Evolutionary conservation across 805 yeast genomes (phyloP).

Genomic region (Kuraishia molischiana): DNA sequence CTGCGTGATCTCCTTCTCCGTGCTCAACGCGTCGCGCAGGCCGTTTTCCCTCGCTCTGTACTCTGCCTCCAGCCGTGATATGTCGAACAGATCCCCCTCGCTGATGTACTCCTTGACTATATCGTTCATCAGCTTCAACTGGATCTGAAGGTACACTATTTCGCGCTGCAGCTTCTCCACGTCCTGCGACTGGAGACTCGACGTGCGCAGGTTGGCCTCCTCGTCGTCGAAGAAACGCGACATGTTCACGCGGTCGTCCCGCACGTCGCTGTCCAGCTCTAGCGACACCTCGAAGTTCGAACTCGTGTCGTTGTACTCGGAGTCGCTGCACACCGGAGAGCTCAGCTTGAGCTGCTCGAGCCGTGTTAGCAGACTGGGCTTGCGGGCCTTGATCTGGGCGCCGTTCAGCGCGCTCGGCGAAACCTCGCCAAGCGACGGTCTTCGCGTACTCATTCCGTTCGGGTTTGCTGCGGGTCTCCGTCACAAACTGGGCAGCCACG

Average conservation of each 20-base stretch:
- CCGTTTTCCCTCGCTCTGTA: constrained; percentile 2
- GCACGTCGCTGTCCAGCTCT: background rate
- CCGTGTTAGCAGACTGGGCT: too few species aligned
- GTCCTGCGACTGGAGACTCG: constrained; percentile 7
- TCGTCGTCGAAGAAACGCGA: background rate
- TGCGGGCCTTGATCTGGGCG: too few species aligned
- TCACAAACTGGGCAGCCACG: too few species aligned
- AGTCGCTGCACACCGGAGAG: background rate
- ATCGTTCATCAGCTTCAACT: constrained; percentile 20
- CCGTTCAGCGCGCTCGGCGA: too few species aligned
- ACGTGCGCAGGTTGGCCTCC: background rate
- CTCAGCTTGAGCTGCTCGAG: background rate
- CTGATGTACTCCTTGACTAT: constrained; percentile 12
- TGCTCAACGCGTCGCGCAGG: background rate
- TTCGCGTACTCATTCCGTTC: too few species aligned
- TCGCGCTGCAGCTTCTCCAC: constrained; percentile 18
- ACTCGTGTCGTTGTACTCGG: background rate
- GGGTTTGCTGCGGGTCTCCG: too few species aligned
- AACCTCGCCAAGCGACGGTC: too few species aligned
- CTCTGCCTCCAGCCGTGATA: background rate
- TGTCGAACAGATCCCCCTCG: background rate
- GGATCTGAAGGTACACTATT: constrained; percentile 22
- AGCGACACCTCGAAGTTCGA: background rate
- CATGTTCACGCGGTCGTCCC: background rate
- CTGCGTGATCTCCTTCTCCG: constrained; percentile 1